Evolutionary conservation across 768 basidiomycete species (phyloP), one percentile per base, ranked within the genome.

Genomic region (Leccinum incarnatum): DNA sequence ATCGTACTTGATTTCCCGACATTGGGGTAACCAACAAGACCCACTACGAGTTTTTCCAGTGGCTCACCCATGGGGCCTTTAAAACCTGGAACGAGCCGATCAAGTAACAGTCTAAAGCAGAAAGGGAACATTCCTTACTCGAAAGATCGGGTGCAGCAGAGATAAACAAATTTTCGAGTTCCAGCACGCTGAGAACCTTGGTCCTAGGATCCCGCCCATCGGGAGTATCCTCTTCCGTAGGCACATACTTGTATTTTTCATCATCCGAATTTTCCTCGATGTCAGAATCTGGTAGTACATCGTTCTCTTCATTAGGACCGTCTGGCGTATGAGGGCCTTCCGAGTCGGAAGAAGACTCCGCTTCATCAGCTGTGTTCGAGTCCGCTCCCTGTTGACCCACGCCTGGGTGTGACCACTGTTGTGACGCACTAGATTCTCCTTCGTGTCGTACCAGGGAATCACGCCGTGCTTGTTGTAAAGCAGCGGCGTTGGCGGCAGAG

Each of bases 1-100:
- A 99, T 95, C 5, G 97, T 95, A 60, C 93, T 95, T 0, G 96
- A 98, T 75, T 99, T 99, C 15, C 97, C 97, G 23, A 98, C 96
- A 68, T 99, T 99, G 0, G 97, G 97, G 71, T 99, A 98, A 29
- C 97, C 97, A 45, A 99, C 97, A 14, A 99, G 84, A 32, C 94
- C 94, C 40, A 97, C 86, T 5, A 87, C 84, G 3, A 93, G 78
- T 69, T 84, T 93, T 25, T 77, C 71, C 1, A 87, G 84, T 9
- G 77, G 70, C 50, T 83, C 77, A n/a, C 86, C 83, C 17, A 77
- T 78, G 0, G 80, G 67, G 59, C 85, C 83, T 12, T 76, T 70
- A 65, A 93, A 93, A 36, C 71, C 91, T 93, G 60, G 14, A 51
- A 47, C n/a, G n/a, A 34, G 29, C 48, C 42, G 12, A n/a, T 67